phyloP scores from a whole-genome alignment of 202 grass and related monocot genomes.

The Zizania palustris region DNA sequence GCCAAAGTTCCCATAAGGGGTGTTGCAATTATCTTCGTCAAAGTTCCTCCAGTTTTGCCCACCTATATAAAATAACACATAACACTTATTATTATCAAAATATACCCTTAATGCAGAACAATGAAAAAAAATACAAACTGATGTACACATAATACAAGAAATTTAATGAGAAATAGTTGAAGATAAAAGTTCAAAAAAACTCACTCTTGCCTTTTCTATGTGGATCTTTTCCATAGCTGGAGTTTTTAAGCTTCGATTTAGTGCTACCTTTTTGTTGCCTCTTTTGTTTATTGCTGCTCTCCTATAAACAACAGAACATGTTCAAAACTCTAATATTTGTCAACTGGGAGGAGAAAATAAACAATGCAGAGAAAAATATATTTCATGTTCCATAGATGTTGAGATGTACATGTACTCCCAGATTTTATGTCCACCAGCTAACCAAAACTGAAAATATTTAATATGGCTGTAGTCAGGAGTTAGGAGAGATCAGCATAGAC shows the following conservation, averaged over 20 bases:
- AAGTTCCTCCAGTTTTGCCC: conserved; percentile 46
- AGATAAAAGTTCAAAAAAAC: conserved; percentile 6
- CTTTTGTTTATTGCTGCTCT: conserved; percentile 44
- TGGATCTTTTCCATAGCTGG: conserved; percentile 36
- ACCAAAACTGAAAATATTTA: neutral
- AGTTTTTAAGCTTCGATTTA: conserved; percentile 32
- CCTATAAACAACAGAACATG: conserved; percentile 31
- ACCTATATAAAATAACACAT: conserved; percentile 29
- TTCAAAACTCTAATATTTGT: neutral
- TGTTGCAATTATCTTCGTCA: conserved; percentile 36
- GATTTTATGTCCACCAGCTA: neutral
- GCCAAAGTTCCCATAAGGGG: conserved; percentile 40
- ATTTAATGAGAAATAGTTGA: neutral
- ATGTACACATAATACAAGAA: neutral
- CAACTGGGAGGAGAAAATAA: neutral
- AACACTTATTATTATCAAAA: conserved; percentile 18
- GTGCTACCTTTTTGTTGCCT: conserved; percentile 44
- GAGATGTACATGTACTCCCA: too few species aligned
- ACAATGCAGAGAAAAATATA: neutral
- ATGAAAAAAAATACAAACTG: neutral
- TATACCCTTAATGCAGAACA: neutral
- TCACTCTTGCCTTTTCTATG: conserved; percentile 48
- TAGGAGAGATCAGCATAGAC: neutral
- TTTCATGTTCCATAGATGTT: too few species aligned
- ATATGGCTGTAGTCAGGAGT: neutral